phyloP scores from a whole-genome alignment of 345 rosid species.

The Euphorbia peplus region DNA sequence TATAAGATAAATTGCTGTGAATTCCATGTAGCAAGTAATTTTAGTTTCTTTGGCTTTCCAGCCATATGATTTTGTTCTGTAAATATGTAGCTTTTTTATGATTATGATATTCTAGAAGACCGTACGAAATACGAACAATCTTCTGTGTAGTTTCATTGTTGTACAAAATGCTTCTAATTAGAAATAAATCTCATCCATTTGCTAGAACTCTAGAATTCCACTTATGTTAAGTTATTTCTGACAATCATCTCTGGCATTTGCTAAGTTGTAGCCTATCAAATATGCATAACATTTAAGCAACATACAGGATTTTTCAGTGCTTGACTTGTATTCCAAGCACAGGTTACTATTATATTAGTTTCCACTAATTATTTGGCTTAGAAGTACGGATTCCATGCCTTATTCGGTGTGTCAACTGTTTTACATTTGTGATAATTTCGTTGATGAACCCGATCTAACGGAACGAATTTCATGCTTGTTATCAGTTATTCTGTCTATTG shows the following conservation, averaged over 20 bases:
- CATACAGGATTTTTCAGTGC: not conserved
- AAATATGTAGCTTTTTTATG: not conserved
- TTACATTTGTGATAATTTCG: not conserved
- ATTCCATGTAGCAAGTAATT: not conserved
- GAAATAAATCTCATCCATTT: not conserved
- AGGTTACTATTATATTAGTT: no score
- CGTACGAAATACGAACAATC: not conserved
- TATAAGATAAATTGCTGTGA: not conserved
- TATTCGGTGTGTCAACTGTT: not conserved
- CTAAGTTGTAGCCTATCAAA: no score
- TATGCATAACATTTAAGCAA: no score
- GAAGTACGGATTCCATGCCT: not conserved
- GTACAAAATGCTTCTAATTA: not conserved
- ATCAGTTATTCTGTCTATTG: not conserved
- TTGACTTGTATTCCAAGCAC: not conserved
- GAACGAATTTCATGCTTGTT: not conserved
- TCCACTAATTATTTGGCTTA: not conserved
- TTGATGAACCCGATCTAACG: not conserved
- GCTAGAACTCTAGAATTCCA: not conserved
- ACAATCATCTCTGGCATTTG: not conserved
- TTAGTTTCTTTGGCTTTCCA: not conserved
- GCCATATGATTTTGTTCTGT: not conserved
- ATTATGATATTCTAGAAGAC: constrained; percentile 1
- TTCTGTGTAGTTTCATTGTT: not conserved
- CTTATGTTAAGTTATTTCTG: not conserved